These are phyloP conservation scores for Chrysosporium queenslandicum DNA, from an alignment of 2,329 filamentous ascomycete genomes.

Conservation along the genomic window DNA sequence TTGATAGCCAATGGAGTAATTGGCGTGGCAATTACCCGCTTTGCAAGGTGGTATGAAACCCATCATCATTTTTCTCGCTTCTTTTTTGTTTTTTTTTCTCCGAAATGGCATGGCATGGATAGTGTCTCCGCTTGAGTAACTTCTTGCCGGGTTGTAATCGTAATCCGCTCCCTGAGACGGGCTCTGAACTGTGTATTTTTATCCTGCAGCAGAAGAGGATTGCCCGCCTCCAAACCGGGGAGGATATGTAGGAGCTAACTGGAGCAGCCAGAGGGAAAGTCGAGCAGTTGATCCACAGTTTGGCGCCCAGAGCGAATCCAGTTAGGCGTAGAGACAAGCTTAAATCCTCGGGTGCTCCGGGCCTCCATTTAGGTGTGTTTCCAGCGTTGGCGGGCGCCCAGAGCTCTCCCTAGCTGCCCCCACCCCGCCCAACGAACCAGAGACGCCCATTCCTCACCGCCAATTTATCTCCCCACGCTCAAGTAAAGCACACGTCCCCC, in stretches of 20 bases:
- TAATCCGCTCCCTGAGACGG: no score
- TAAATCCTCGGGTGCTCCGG: slow-evolving; percentile 7
- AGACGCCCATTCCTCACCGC: slow-evolving; percentile 32
- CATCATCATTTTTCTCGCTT: background rate
- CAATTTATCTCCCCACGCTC: slow-evolving; percentile 27
- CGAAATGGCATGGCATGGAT: slow-evolving; percentile 2
- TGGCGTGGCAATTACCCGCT: slow-evolving; percentile 2
- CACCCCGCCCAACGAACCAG: slow-evolving; percentile 32
- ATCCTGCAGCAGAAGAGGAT: background rate
- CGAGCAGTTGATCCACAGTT: background rate
- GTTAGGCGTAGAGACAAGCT: slow-evolving; percentile 5
- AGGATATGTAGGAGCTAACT: background rate
- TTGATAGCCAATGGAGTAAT: background rate
- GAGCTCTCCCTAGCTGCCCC: slow-evolving; percentile 19
- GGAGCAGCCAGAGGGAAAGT: background rate
- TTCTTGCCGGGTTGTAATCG: no score
- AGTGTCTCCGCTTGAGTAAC: background rate
- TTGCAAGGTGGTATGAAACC: slow-evolving; percentile 6
- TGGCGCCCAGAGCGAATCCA: background rate
- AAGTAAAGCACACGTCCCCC: slow-evolving; percentile 18
- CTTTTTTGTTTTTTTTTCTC: slow-evolving; percentile 2
- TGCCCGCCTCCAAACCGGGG: background rate
- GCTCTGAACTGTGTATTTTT: background rate
- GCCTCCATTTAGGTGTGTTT: slow-evolving; percentile 10
- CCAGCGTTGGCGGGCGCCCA: slow-evolving; percentile 6